Conservation (phyloP, 78 protist species). For the Chrysochromulina parva region DNA sequence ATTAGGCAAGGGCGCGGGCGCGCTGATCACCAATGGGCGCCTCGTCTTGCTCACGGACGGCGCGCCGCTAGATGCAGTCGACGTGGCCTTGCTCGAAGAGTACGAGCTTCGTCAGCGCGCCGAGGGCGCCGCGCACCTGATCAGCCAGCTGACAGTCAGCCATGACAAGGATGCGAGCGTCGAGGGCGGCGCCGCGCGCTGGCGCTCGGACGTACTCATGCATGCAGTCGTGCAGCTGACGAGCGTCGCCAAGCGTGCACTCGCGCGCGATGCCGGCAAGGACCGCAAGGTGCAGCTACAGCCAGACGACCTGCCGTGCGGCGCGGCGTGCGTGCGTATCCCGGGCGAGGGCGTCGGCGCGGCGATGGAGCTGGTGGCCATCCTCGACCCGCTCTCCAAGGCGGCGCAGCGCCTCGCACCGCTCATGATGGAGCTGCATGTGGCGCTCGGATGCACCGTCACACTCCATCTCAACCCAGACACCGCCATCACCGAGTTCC, state of each 20-base stretch:
- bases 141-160: too few species aligned
- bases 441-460: background rate
- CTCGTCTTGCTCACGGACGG: background rate
- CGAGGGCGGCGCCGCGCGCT: too few species aligned
- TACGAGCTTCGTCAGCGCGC: background rate
- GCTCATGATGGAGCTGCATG: background rate
- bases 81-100: background rate
- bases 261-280: background rate
- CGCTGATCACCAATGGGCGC: background rate
- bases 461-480: constrained; percentile 31
- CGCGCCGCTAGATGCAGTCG: background rate
- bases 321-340: background rate
- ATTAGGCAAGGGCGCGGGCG: background rate
- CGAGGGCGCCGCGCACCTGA: background rate
- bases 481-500: background rate
- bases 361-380: background rate
- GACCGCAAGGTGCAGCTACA: background rate
- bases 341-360: background rate
- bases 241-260: background rate
- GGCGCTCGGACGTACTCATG: background rate
- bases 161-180: too few species aligned
- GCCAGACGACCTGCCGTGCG: background rate
- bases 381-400: constrained; percentile 23
- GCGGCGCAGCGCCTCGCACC: constrained; percentile 24
- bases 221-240: background rate